Conservation (phyloP, 257 asterid genomes). For the Cinchona pubescens region DNA sequence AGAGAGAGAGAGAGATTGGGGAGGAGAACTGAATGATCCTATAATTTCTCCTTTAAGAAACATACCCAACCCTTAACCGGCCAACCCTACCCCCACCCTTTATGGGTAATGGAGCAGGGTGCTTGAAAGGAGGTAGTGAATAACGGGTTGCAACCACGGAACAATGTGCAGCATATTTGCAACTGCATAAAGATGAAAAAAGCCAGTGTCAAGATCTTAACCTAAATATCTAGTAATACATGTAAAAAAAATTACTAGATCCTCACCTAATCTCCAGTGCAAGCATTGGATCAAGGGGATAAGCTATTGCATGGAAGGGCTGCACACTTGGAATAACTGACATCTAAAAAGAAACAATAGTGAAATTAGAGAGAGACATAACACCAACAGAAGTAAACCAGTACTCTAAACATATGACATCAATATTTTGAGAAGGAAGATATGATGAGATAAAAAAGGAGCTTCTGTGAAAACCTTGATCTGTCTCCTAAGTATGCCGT, state of each 20-base stretch:
- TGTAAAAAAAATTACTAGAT: constrained; percentile 10
- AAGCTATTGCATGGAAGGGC: constrained; percentile 99
- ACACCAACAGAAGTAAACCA: background rate
- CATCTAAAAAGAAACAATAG: constrained; percentile 45
- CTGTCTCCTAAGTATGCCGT: constrained; percentile 86
- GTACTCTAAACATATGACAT: background rate
- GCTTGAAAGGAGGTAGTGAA: constrained; percentile 82
- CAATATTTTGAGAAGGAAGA: background rate
- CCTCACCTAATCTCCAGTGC: constrained; percentile 88
- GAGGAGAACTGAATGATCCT: background rate
- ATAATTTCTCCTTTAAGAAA: constrained; percentile 7
- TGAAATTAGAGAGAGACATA: constrained; percentile 8
- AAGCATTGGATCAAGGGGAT: constrained; percentile 94
- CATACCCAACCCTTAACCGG: constrained; percentile 88
- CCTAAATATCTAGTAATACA: background rate
- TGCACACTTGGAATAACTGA: constrained; percentile 96
- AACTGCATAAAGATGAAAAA: constrained; percentile 42
- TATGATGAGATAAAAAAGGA: background rate
- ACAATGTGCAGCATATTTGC: constrained; percentile 94
- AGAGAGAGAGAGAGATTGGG: background rate
- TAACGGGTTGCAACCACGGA: constrained; percentile 89
- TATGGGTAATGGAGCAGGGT: constrained; percentile 70
- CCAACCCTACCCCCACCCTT: constrained; percentile 62
- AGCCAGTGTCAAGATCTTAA: constrained; percentile 4
- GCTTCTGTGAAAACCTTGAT: constrained; percentile 61